Evolutionary conservation across 2,329 filamentous ascomycete species (phyloP).

Genomic region (Beauveria australis): DNA sequence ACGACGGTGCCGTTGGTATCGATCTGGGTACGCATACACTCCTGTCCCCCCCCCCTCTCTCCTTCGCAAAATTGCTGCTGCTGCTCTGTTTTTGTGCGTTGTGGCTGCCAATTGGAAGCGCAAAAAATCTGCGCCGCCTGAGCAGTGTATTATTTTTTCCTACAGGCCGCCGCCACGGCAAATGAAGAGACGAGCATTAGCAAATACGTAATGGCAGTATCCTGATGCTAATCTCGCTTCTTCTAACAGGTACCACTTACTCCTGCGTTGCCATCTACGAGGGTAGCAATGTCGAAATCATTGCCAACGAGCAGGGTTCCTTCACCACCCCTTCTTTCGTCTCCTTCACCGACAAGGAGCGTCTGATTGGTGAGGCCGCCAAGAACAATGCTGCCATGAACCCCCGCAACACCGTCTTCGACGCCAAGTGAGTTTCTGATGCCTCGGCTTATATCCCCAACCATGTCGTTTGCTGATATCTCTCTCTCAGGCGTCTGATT

Average conservation of each 20-base stretch:
- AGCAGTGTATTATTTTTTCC: not conserved
- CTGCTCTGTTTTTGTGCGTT: not conserved
- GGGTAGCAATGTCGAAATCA: slow-evolving; percentile 99
- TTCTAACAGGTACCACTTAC: slow-evolving; percentile 82
- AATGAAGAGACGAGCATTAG: not conserved
- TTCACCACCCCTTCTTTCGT: slow-evolving; percentile 99
- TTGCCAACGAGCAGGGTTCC: slow-evolving; percentile 99
- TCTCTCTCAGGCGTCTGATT: slow-evolving; percentile 74
- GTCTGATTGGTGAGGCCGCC: slow-evolving; percentile 96
- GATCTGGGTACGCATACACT: slow-evolving; percentile 72
- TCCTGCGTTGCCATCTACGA: slow-evolving; percentile 99
- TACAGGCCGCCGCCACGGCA: not conserved
- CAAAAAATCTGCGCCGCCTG: slow-evolving; percentile 5
- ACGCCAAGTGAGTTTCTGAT: slow-evolving; percentile 73
- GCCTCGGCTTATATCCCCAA: not conserved
- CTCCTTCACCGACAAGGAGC: slow-evolving; percentile 97
- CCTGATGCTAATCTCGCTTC: slow-evolving; percentile 2
- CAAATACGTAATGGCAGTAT: not conserved
- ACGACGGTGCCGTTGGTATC: slow-evolving; percentile 99
- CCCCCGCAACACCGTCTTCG: slow-evolving; percentile 95
- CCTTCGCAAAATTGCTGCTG: slow-evolving; percentile 1
- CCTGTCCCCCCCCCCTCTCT: not conserved
- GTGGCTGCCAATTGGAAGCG: slow-evolving; percentile 1
- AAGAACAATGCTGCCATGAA: slow-evolving; percentile 99
- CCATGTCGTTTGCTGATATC: slow-evolving; percentile 11